Evolutionary conservation across 2,329 filamentous ascomycete genomes (phyloP).

Genomic region (Colletotrichum tropicicola): DNA sequence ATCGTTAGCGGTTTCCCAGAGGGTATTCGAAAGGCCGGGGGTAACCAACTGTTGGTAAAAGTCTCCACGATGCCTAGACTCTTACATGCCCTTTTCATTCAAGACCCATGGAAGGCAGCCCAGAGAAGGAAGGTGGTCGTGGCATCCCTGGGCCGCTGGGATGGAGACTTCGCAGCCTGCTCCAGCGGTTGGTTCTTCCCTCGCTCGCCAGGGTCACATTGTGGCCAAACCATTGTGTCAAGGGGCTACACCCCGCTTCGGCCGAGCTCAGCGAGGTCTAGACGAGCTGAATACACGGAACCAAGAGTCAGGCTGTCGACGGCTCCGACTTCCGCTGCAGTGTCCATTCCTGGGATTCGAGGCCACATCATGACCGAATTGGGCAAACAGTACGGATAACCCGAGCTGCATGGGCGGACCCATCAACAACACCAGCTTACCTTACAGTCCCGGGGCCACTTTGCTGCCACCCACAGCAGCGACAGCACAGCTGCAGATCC

Average conservation of each 20-base stretch:
- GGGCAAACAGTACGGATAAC: too few species aligned
- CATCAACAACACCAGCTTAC: too few species aligned
- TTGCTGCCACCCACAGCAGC: too few species aligned
- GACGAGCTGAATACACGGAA: not conserved
- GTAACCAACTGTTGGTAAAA: not conserved
- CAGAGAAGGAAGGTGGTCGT: not conserved
- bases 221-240: not conserved
- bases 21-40: not conserved
- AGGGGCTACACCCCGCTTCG: not conserved
- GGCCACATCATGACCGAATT: too few species aligned
- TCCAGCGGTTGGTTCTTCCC: not conserved
- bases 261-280: not conserved
- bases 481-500: not conserved
- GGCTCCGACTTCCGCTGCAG: too few species aligned
- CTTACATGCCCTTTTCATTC: not conserved
- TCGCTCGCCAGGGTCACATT: not conserved
- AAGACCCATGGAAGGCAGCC: not conserved
- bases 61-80: not conserved
- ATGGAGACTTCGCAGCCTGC: not conserved
- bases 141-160: too few species aligned
- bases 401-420: too few species aligned
- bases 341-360: too few species aligned
- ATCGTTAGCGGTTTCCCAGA: not conserved
- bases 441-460: too few species aligned
- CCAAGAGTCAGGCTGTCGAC: not conserved